Evolutionary conservation across 2,329 filamentous ascomycete genomes (phyloP).

Genomic region (Bipolaris victoriae): DNA sequence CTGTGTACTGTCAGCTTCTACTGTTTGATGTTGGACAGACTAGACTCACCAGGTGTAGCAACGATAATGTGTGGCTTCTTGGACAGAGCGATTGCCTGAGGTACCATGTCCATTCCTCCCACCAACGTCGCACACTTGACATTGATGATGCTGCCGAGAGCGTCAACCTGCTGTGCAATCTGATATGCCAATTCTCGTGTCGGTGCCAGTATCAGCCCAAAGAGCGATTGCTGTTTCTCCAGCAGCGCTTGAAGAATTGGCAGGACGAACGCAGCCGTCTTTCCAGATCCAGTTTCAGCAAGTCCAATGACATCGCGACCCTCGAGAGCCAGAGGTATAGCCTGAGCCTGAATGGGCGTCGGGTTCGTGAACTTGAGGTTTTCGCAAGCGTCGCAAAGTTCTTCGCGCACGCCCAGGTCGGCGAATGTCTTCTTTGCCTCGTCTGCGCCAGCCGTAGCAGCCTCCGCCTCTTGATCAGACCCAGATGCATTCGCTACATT

Average conservation of each 20-base stretch:
- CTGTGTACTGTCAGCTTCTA: slow-evolving; percentile 42
- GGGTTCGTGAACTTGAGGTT: slow-evolving; percentile 81
- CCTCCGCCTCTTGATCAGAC: slow-evolving; percentile 2
- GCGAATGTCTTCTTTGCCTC: slow-evolving; percentile 67
- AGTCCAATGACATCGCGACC: slow-evolving; percentile 89
- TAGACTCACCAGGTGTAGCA: slow-evolving; percentile 69
- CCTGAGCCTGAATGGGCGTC: slow-evolving; percentile 85
- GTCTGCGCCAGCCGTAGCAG: slow-evolving; percentile 20
- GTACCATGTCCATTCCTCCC: slow-evolving; percentile 94
- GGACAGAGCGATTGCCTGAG: slow-evolving; percentile 87
- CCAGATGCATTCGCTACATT: not conserved
- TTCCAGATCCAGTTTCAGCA: slow-evolving; percentile 94
- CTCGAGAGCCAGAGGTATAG: slow-evolving; percentile 80
- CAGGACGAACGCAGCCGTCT: slow-evolving; percentile 92
- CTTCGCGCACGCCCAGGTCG: slow-evolving; percentile 79
- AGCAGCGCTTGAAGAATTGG: slow-evolving; percentile 90
- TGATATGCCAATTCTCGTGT: slow-evolving; percentile 93
- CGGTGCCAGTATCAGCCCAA: slow-evolving; percentile 88
- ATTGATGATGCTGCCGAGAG: slow-evolving; percentile 84
- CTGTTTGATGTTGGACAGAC: no score
- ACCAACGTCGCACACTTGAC: slow-evolving; percentile 86
- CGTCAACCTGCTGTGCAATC: slow-evolving; percentile 86
- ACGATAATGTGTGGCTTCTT: slow-evolving; percentile 96
- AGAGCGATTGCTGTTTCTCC: slow-evolving; percentile 83
- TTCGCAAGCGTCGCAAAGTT: slow-evolving; percentile 86